These are phyloP conservation scores for Bryum argenteum DNA, from an alignment of 225 moss, liverwort and hornwort species.

Conservation along the genomic window DNA sequence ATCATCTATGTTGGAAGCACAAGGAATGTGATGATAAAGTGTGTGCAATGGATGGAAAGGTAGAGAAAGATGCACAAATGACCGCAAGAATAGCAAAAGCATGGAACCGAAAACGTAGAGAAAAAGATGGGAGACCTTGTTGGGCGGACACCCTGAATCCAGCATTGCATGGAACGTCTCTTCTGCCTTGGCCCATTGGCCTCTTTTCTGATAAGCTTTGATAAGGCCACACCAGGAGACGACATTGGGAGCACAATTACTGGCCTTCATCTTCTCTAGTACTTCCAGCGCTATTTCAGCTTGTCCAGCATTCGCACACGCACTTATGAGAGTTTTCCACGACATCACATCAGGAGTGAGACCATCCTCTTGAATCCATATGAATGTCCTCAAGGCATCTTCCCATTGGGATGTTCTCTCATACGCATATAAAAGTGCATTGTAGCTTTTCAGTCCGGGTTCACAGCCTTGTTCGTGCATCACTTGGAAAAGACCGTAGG, in stretches of 20 bases:
- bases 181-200: conserved; percentile 59
- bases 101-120: too few relatives aligned
- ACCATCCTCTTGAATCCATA: conserved; percentile 57
- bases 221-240: conserved; percentile 65
- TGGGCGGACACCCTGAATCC: conserved; percentile 61
- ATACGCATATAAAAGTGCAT: conserved; percentile 58
- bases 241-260: conserved; percentile 50
- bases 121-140: conserved; percentile 36
- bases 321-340: conserved; percentile 65
- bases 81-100: neutral
- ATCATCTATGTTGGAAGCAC: neutral
- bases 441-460: conserved; percentile 45
- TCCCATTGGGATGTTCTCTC: conserved; percentile 63
- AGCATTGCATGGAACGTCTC: conserved; percentile 58
- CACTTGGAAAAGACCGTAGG: conserved; percentile 53
- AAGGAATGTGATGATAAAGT: neutral
- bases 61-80: neutral
- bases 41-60: neutral
- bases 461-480: conserved; percentile 52
- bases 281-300: conserved; percentile 58
- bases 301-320: conserved; percentile 64
- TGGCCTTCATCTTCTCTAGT: conserved; percentile 54
- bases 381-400: conserved; percentile 57
- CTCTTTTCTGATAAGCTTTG: conserved; percentile 59
- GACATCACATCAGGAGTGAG: conserved; percentile 54